Conservation (phyloP, 148 eudicot species). For the Chenopodium berlandieri region DNA sequence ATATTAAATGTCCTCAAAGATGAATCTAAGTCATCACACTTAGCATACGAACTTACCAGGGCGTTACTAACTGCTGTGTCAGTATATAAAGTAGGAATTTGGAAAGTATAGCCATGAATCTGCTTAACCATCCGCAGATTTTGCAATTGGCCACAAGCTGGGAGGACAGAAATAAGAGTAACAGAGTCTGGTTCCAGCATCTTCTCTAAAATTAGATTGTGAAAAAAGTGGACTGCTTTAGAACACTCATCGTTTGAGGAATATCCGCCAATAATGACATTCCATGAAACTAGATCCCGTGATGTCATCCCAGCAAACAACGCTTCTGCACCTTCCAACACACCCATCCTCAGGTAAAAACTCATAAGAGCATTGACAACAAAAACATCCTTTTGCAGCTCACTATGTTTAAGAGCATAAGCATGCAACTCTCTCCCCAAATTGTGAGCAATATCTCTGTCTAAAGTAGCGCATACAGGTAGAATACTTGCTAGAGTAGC, state of each 20-base stretch:
- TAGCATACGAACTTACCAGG: conserved; percentile 55
- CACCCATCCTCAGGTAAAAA: conserved; percentile 53
- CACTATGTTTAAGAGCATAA: conserved; percentile 38
- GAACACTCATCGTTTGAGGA: conserved; percentile 43
- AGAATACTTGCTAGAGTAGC: conserved; percentile 62
- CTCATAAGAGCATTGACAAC: conserved; percentile 60
- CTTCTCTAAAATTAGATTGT: conserved; percentile 30
- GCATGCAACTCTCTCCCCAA: conserved; percentile 31
- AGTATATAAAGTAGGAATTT: conserved; percentile 31
- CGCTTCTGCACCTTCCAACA: conserved; percentile 36
- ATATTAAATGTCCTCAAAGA: conserved; percentile 44
- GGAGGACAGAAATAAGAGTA: conserved; percentile 59
- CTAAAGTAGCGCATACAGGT: conserved; percentile 48
- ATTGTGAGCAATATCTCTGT: conserved; percentile 27
- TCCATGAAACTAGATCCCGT: conserved; percentile 71
- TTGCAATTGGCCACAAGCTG: conserved; percentile 49
- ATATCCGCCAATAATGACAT: conserved; percentile 65
- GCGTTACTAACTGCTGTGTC: conserved; percentile 53
- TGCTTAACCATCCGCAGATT: conserved; percentile 49
- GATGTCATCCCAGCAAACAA: conserved; percentile 47
- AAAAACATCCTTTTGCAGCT: conserved; percentile 38
- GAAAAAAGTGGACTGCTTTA: conserved; percentile 53
- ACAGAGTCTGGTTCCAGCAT: conserved; percentile 40
- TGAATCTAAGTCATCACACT: conserved; percentile 42
- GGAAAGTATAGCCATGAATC: conserved; percentile 59